Base-by-base conservation (phyloP, 805 yeast species). In the Naumovozyma dairenensis region DNA sequence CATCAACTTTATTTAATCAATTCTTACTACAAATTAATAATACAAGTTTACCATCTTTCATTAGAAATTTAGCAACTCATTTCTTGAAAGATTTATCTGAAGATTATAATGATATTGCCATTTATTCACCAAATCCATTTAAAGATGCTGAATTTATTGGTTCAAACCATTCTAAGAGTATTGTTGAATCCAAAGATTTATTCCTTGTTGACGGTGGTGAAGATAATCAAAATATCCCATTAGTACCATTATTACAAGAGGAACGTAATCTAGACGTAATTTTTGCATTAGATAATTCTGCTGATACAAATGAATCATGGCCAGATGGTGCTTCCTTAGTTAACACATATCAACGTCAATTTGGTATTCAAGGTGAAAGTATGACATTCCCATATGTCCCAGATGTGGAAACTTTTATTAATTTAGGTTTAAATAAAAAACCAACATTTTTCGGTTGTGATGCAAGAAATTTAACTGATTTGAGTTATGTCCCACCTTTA, bases 371-470 rank as follows among this genome's bases (percentile, higher is more conserved):
- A 36, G 78, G 77, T 19, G 65, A 69, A 42, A 72, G 73, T 32
- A 71, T 81, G 18, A 63, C 78, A 2, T 81, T 80, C 67, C 94
- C 94, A 7, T 72, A 80, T 45, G 87, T 84, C 35, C 94, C 94
- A 9, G 87, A 75, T 52, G 60, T 54, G 18, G 58, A 66, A 28
- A 69, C 86, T 0, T 80, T 83, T 55, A 49, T 72, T 17, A 67
- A 69, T 38, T 46, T 62, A 42, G 80, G 80, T 37, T 63, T 83
- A 42, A 77, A 83, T 12, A 63, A 77, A 7, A 69, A 60, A 39
- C 94, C 94, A 32, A 67, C 80, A 1, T 84, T 85, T 62, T 85
- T 85, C 53, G 95, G 95, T 21, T 84, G 95, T 58, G 70, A 80
- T 50, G 67, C 82, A 4, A 44, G 58, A 1, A 80, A 81, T 49